These are phyloP conservation scores for Cinchona pubescens DNA, from an alignment of 257 asterid species.

Conservation along the genomic window DNA sequence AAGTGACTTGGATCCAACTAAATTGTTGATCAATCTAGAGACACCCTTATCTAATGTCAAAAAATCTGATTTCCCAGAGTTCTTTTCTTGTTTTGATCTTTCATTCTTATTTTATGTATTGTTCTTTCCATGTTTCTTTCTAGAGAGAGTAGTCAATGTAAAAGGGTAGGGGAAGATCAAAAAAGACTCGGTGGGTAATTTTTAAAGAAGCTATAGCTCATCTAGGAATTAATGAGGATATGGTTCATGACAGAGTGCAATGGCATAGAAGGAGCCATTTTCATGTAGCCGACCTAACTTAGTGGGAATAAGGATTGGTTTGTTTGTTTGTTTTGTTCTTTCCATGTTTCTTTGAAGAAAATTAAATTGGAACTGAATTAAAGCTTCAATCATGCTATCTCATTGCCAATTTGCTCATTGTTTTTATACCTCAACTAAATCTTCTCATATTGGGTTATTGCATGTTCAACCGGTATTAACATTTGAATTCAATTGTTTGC, in stretches of 20 bases:
- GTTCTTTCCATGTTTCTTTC: too few species aligned
- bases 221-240: too few species aligned
- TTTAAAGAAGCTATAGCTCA: too few species aligned
- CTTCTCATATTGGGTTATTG: background rate
- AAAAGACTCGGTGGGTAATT: too few species aligned
- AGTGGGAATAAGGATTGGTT: too few species aligned
- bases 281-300: too few species aligned
- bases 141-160: too few species aligned
- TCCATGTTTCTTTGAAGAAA: background rate
- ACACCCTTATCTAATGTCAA: background rate
- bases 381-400: background rate
- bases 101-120: too few species aligned
- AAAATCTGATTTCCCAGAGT: background rate
- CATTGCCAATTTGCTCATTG: background rate
- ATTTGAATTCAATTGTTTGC: background rate
- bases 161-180: too few species aligned
- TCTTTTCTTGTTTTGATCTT: constrained; percentile 2
- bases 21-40: background rate
- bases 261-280: too few species aligned
- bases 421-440: background rate
- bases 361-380: background rate
- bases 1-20: background rate
- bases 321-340: too few species aligned
- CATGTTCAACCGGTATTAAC: background rate
- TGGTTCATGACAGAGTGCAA: too few species aligned